Evolutionary conservation across 2,329 filamentous ascomycete genomes (phyloP), one percentile per base, ranked within the genome.

Genomic region (Fusarium sp.): DNA sequence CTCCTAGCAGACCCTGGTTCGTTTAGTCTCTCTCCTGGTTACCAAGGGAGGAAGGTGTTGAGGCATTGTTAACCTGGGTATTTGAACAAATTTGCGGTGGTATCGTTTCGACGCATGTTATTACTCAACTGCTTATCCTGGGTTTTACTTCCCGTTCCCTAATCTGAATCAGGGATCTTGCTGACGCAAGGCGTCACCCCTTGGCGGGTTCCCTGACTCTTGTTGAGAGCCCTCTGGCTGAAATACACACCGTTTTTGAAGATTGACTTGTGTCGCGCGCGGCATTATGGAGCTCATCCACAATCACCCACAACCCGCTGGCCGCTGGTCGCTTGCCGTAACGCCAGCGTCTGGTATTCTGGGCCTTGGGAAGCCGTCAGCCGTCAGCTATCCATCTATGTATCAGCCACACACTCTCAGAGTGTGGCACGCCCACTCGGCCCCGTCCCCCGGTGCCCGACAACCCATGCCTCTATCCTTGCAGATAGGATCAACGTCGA

Each of bases 81-180:
- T 64, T 24, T 38, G 60, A 26, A 41, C 59, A 42, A 66, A 54
- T 39, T 44, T 51, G n/a, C 28, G 28, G 39, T 70, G 60, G 35
- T 45, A 67, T 31, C 33, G 56, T 64, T 53, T 53, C 35, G 35
- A 50, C 57, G 45, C 61, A 53, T 50, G 57, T 18, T 56, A 59
- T 48, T 55, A 41, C 38, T 38, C 36, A 45, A 58, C 48, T 65
- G 48, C 38, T 61, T 60, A 71, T 66, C 50, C 71, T 63, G 54
- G 41, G 48, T 48, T 62, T 66, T 61, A 60, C 71, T 66, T 69
- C 70, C 63, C 65, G 73, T 72, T 68, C 57, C 73, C 69, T 70
- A 75, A 71, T 75, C 70, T 75, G 54, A 71, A 72, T 71, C 73
- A 75, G 61, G 75, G 73, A 76, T 77, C 72, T 77, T 62, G 65